Conservation (phyloP, 2,329 filamentous ascomycete species). For the Botrytis galanthina region DNA sequence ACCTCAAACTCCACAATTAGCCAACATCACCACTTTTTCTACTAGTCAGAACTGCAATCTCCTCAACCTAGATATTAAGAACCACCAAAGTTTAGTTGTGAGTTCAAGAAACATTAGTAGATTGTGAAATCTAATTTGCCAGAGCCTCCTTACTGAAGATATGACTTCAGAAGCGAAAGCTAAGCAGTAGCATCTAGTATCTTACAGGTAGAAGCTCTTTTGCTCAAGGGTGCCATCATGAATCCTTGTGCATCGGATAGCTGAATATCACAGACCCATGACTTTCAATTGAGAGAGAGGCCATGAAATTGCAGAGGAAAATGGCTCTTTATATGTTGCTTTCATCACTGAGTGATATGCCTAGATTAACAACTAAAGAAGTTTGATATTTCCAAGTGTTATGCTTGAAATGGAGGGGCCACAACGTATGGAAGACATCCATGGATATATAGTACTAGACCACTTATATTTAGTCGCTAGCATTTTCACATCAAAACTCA, state of each 20-base stretch:
- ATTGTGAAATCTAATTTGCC: fast-evolving
- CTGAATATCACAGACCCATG: not conserved
- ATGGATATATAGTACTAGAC: too few species aligned
- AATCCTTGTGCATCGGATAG: too few species aligned
- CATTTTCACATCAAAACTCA: too few species aligned
- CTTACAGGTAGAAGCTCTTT: not conserved
- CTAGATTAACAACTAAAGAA: not conserved
- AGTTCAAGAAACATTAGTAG: not conserved
- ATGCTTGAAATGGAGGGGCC: not conserved
- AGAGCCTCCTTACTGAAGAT: fast-evolving
- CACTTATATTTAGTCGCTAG: too few species aligned
- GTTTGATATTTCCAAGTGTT: not conserved
- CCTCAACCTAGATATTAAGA: not conserved
- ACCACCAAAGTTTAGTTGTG: not conserved
- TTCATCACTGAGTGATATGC: not conserved
- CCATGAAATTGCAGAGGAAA: not conserved
- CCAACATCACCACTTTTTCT: not conserved
- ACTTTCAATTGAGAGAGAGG: too few species aligned
- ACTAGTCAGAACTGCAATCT: fast-evolving
- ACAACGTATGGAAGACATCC: not conserved
- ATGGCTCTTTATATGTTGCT: not conserved
- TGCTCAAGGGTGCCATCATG: too few species aligned
- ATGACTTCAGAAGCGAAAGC: not conserved
- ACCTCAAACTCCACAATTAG: not conserved
- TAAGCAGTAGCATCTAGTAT: not conserved